Conservation (phyloP, 1,284 basidiomycete genomes). For the Vanrija sp. region DNA sequence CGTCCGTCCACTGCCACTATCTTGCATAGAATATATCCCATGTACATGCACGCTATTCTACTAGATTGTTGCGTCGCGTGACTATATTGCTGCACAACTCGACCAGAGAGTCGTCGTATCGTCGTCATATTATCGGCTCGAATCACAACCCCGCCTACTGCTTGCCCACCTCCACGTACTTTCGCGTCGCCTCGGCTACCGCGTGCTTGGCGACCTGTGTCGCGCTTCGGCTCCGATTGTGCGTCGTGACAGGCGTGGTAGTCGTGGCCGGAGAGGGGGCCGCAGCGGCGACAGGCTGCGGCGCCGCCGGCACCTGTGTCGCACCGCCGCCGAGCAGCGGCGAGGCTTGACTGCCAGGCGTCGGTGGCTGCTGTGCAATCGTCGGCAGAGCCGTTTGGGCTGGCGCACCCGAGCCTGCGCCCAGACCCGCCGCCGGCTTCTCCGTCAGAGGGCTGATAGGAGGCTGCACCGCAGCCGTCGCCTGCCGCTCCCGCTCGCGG, state of each 20-base stretch:
- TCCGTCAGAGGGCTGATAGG: not conserved
- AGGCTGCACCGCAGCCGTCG: not conserved
- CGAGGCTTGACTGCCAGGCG: constrained; percentile 13
- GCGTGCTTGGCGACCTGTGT: constrained; percentile 47
- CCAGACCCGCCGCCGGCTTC: not conserved
- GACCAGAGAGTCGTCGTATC: no score
- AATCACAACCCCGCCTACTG: no score
- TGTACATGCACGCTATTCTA: constrained; percentile 1
- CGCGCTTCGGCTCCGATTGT: constrained; percentile 27
- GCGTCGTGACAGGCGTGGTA: no score
- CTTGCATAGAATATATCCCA: constrained; percentile 2
- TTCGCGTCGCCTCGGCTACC: constrained; percentile 43
- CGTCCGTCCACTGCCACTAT: not conserved
- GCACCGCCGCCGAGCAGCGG: no score
- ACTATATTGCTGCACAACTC: no score
- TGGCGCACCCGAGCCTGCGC: not conserved
- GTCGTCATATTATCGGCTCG: no score
- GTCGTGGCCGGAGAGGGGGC: no score
- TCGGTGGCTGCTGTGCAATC: constrained; percentile 38
- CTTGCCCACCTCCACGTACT: constrained; percentile 10
- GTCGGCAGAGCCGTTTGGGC: constrained; percentile 15
- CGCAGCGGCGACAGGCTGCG: no score
- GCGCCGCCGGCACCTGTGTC: no score
- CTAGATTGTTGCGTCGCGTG: no score
- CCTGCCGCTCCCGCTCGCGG: constrained; percentile 29